Conservation (phyloP, 2,329 filamentous ascomycete species). For the Ceratocystis destructans region DNA sequence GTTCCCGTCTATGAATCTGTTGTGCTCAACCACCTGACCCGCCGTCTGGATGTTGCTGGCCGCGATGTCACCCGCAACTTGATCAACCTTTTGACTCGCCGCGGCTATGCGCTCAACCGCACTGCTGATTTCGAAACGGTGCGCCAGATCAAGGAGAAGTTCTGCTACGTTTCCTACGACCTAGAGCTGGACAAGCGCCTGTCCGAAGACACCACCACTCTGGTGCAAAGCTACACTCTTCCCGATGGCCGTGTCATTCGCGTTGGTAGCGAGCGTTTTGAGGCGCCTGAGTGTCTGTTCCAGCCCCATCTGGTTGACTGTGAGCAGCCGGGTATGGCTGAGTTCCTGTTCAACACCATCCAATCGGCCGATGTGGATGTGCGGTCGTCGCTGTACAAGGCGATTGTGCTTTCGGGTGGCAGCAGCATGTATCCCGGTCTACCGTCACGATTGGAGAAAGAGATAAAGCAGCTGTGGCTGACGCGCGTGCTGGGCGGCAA, state of each 20-base stretch:
- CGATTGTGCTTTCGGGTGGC: conserved; percentile 88
- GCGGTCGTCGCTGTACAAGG: conserved; percentile 85
- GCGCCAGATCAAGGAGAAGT: conserved; percentile 98
- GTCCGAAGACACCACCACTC: conserved; percentile 90
- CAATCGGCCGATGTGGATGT: conserved; percentile 93
- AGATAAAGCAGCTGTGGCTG: conserved; percentile 96
- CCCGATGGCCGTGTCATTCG: conserved; percentile 93
- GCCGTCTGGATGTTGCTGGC: conserved; percentile 85
- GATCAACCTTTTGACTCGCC: conserved; percentile 82
- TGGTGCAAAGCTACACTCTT: conserved; percentile 95
- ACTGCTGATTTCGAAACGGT: conserved; percentile 99
- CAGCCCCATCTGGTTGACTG: conserved; percentile 96
- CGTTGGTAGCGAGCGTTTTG: conserved; percentile 92
- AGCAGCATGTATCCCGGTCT: conserved; percentile 98
- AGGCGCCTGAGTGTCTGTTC: conserved; percentile 95
- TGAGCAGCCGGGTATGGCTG: conserved; percentile 90
- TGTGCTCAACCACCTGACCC: conserved; percentile 91
- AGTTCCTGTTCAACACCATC: conserved; percentile 98
- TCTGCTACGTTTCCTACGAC: conserved; percentile 98
- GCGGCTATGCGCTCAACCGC: conserved; percentile 92
- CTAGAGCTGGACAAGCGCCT: conserved; percentile 90
- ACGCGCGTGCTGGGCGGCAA: conserved; percentile 81
- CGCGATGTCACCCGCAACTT: conserved; percentile 97
- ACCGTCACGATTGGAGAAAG: conserved; percentile 90
- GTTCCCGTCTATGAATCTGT: conserved; percentile 97